Evolutionary conservation across 2,329 filamentous ascomycete genomes (phyloP).

Genomic region (Botrytis elliptica): DNA sequence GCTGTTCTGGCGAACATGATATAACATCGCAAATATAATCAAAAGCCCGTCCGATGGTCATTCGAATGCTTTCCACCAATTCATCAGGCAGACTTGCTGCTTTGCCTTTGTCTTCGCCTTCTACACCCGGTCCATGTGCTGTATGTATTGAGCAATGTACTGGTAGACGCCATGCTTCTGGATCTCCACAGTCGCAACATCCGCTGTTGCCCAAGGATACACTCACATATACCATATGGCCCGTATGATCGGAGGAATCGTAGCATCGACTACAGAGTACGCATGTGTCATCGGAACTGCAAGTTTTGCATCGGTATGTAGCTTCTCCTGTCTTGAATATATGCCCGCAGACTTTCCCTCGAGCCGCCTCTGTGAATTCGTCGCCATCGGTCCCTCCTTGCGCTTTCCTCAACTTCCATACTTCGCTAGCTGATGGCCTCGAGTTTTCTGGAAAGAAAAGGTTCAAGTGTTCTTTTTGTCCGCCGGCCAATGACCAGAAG

Average conservation of each 20-base stretch:
- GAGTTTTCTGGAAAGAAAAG: conserved; percentile 80
- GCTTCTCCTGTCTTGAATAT: conserved; percentile 95
- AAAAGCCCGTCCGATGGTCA: conserved; percentile 80
- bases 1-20: conserved; percentile 94
- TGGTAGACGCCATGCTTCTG: conserved; percentile 87
- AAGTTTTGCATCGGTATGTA: conserved; percentile 91
- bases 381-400: conserved; percentile 92
- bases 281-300: conserved; percentile 91
- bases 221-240: conserved; percentile 85
- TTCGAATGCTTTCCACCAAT: conserved; percentile 72
- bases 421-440: conserved; percentile 46
- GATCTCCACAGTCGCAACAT: conserved; percentile 96
- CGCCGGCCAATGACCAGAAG: conserved; percentile 82
- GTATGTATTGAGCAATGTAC: conserved; percentile 94
- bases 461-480: conserved; percentile 69
- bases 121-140: conserved; percentile 49
- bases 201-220: conserved; percentile 89
- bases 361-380: conserved; percentile 88
- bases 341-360: conserved; percentile 92
- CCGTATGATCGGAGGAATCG: conserved; percentile 90
- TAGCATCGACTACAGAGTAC: conserved; percentile 93
- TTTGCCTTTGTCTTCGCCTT: conserved; percentile 58
- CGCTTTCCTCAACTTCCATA: conserved; percentile 77
- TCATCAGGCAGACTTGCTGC: conserved; percentile 67
- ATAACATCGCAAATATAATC: conserved; percentile 98